These are phyloP conservation scores for Mycena metata DNA, from an alignment of 768 basidiomycete species.

Conservation along the genomic window DNA sequence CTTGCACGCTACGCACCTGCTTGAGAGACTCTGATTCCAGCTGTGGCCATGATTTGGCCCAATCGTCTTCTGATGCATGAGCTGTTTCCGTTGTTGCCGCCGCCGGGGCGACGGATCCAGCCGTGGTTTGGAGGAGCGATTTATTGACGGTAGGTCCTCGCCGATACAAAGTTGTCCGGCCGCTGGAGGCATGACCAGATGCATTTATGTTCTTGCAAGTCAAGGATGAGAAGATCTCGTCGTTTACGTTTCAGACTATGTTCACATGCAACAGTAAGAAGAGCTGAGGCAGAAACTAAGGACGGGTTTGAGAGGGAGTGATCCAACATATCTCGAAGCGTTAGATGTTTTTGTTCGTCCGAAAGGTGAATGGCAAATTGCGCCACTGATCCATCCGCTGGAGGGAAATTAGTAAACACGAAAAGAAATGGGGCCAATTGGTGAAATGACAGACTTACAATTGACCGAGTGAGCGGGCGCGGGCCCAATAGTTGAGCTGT, in stretches of 20 bases:
- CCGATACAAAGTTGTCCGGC: not conserved
- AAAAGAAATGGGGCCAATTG: too few relatives aligned
- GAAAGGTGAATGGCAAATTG: conserved; percentile 5
- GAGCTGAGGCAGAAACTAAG: not conserved
- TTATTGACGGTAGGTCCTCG: not conserved
- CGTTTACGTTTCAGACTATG: not conserved
- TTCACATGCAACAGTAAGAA: conserved; percentile 5
- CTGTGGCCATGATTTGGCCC: conserved; percentile 23
- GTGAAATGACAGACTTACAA: too few relatives aligned
- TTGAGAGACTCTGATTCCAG: conserved; percentile 24
- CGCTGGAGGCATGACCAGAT: not conserved
- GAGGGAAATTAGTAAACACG: too few relatives aligned
- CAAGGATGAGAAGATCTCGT: not conserved
- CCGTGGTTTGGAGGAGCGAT: not conserved
- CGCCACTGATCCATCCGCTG: too few relatives aligned
- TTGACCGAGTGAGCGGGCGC: too few relatives aligned
- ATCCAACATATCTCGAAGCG: not conserved
- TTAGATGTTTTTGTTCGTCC: not conserved
- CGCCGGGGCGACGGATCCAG: not conserved
- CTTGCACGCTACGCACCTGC: conserved; percentile 1
- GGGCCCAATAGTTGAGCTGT: too few relatives aligned
- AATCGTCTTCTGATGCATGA: conserved; percentile 1
- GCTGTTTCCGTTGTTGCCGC: not conserved
- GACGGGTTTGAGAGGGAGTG: not conserved
- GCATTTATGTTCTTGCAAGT: not conserved